Evolutionary conservation across 176 grass and related monocot species (phyloP), one percentile per base, ranked within the genome.

Genomic region (Carex kokanica): DNA sequence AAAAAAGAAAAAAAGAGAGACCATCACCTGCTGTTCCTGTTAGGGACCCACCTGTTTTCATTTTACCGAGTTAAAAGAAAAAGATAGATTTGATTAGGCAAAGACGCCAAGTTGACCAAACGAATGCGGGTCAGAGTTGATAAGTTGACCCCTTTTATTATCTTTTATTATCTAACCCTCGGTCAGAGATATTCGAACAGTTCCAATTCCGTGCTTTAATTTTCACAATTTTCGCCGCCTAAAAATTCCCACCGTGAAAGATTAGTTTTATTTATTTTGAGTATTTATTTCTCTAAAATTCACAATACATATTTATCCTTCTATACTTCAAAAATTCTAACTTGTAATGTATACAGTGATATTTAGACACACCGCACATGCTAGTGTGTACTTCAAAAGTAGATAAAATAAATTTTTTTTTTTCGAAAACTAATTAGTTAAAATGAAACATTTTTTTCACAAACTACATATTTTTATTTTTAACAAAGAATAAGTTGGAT

Each of bases 261-360:
- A 77, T 3, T 52, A 43, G 41, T 43, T 41, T 59, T 88, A 38
- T 83, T 64, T 54, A 17, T 78, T n/a, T n/a, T n/a, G n/a, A n/a
- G n/a, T 43, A 43, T 8, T 43, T 8, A 7, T 8, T 8, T 8
- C 7, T 43, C 41, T 43, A 43, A 43, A 43, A 43, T 43, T 43
- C 0, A 52, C 3, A 43, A 5, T 27, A 74, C 41, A 43, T 43
- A 43, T 43, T 43, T 43, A 43, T 8, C 8, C 7, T 43, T 43
- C 41, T 43, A 43, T 0, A 43, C 1, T 43, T 43, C 6, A 43
- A 43, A 41, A 43, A 9, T 8, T 43, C 8, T 8, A 43, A 43
- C 8, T 38, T 6, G 5, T 8, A 43, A 43, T 8, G n/a, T n/a
- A n/a, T 43, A 43, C 6, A 8, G 7, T 43, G 41, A 4, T 8